Base-by-base conservation (phyloP, 768 basidiomycete genomes). In the Trichaptum fuscoviolaceum region DNA sequence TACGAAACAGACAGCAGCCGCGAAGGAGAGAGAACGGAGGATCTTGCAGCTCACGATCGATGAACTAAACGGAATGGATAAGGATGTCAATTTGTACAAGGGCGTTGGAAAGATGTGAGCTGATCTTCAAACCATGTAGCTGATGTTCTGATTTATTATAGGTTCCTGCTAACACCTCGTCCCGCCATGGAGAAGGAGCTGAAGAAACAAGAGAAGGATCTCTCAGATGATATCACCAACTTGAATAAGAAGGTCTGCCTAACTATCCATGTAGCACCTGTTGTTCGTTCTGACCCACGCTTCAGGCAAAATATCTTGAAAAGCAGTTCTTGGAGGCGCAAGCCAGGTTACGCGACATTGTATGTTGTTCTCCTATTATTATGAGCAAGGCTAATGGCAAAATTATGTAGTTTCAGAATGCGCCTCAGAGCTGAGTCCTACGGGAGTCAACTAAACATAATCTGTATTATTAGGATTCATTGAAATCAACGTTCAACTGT, bases 31-130 rank as follows among this genome's bases (percentile, higher is more conserved):
- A 64, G 96, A 98, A 76, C 85, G 91, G 30, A 87, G 91, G 68
- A 95, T 96, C 63, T 81, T 96, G 18, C 92, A 95, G 77, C 82
- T 98, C 24, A 97, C 96, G 0, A 90, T 91, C 65, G 84, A 89
- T 69, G 95, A 98, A 75, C 87, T 98, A 68, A 81, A 80, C 35
- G 80, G 82, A 36, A 84, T 95, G 63, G 82, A 87, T 69, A 85
- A 85, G 27, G 83, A 90, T 67, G 88, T 91, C 15, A 93, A 90
- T 72, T 79, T 97, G 71, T 98, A 96, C 79, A 95, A 91, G 73
- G 96, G 96, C 61, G 92, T 98, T 59, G 96, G 96, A 35, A 98
- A 98, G 79, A 96, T 96, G 96, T 96, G 69, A 68, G 86, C 73
- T 34, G 65, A 61, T 34, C 7, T 63, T 64, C 6, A 17, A 17